phyloP scores from a whole-genome alignment of 164 flowering plant species.

The Nymphaea colorata region DNA sequence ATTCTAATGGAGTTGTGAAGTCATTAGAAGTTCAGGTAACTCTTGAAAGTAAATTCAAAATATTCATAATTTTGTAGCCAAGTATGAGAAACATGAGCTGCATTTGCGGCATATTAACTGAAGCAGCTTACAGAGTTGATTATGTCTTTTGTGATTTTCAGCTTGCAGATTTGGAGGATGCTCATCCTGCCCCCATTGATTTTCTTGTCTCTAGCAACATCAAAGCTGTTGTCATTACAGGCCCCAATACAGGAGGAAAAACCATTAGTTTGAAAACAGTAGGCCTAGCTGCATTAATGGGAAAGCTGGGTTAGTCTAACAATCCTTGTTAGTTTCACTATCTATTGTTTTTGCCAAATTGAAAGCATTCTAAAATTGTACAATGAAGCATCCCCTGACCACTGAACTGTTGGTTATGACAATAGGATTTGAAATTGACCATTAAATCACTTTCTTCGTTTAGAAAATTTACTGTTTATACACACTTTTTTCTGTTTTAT shows the following conservation, averaged over 20 bases:
- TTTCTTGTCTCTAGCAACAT: slow-evolving; percentile 44
- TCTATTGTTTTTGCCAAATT: slow-evolving; percentile 4
- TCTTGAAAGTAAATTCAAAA: too few species aligned
- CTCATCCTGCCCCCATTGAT: slow-evolving; percentile 78
- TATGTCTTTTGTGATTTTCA: slow-evolving; percentile 8
- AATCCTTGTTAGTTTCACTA: not conserved
- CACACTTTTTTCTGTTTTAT: too few species aligned
- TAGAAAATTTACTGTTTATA: too few species aligned
- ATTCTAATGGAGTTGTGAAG: slow-evolving; percentile 22
- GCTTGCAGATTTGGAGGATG: slow-evolving; percentile 46
- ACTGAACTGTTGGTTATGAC: too few species aligned
- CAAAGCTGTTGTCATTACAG: slow-evolving; percentile 75
- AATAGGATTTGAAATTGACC: too few species aligned
- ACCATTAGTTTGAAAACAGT: slow-evolving; percentile 84
- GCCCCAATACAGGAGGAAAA: slow-evolving; percentile 98
- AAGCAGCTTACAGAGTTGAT: too few species aligned
- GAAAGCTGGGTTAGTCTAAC: slow-evolving; percentile 58
- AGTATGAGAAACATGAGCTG: too few species aligned
- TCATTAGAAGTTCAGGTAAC: slow-evolving; percentile 39
- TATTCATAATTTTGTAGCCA: too few species aligned
- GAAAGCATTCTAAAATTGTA: too few species aligned
- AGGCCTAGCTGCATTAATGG: slow-evolving; percentile 94
- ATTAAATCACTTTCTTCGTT: too few species aligned
- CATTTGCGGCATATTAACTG: too few species aligned
- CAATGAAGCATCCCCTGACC: too few species aligned